phyloP scores from a whole-genome alignment of 78 protist genomes.

The Dictyostelium capitatum region DNA sequence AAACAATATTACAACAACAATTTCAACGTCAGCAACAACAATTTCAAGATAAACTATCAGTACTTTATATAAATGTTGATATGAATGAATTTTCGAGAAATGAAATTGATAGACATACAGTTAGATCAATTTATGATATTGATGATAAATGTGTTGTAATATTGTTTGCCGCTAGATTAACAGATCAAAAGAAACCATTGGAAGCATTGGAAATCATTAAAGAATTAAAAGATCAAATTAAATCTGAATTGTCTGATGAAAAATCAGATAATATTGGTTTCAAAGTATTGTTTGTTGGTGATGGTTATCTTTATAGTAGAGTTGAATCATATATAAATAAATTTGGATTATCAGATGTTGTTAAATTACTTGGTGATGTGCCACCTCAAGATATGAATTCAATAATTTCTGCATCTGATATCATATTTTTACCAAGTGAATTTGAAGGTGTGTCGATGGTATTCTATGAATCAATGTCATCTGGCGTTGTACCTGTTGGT shows the following conservation, averaged over 20 bases:
- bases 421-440: conserved; percentile 53
- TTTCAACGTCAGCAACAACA: too few relatives aligned
- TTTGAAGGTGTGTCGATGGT: conserved; percentile 71
- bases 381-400: conserved; percentile 37
- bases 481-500: conserved; percentile 59
- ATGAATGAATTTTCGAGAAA: conserved; percentile 28
- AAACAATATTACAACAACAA: too few relatives aligned
- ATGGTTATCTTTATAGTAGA: conserved; percentile 27
- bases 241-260: background rate
- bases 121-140: conserved; percentile 16
- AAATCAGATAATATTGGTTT: background rate
- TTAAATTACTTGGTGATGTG: conserved; percentile 53
- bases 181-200: conserved; percentile 46
- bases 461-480: conserved; percentile 69
- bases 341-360: conserved; percentile 20
- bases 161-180: conserved; percentile 49
- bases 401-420: conserved; percentile 50
- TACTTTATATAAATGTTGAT: conserved; percentile 39
- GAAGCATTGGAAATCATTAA: conserved; percentile 23
- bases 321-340: conserved; percentile 35
- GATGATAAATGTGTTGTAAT: background rate
- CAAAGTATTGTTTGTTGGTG: conserved; percentile 54
- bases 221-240: background rate
- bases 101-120: background rate
- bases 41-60: background rate